phyloP scores from a whole-genome alignment of 768 basidiomycete genomes.

The Crucibulum laeve region DNA sequence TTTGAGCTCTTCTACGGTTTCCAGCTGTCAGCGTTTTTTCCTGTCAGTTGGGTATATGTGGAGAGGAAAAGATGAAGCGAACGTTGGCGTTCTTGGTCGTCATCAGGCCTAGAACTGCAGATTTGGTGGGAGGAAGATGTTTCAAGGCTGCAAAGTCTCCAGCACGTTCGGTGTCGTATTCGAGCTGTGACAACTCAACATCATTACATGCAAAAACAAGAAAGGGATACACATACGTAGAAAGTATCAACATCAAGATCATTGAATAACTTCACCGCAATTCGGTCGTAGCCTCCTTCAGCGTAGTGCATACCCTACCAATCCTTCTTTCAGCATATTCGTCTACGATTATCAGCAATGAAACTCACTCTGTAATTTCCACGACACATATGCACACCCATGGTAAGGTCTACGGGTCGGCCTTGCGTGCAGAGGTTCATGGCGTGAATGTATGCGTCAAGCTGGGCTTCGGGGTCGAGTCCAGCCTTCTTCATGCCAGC shows the following conservation, averaged over 20 bases:
- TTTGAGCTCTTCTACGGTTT: conserved; percentile 44
- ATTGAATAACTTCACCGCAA: conserved; percentile 52
- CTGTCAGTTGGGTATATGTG: too few species aligned
- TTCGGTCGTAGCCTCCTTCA: conserved; percentile 56
- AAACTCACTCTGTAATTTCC: conserved; percentile 40
- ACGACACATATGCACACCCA: conserved; percentile 60
- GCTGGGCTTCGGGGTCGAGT: conserved; percentile 56
- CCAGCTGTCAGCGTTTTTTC: conserved; percentile 43
- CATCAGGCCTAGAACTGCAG: conserved; percentile 44
- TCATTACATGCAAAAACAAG: not conserved
- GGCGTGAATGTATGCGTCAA: conserved; percentile 65
- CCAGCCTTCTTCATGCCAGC: conserved; percentile 52
- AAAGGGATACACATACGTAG: conserved; percentile 28
- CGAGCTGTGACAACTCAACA: conserved; percentile 35
- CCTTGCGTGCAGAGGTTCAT: conserved; percentile 55
- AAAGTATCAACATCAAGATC: conserved; percentile 54
- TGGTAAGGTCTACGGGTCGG: conserved; percentile 48
- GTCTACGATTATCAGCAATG: conserved; percentile 5
- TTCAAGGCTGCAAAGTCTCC: conserved; percentile 55
- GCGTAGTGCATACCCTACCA: conserved; percentile 35
- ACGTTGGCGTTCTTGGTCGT: conserved; percentile 45
- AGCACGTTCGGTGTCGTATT: conserved; percentile 63
- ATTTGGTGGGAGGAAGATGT: conserved; percentile 42
- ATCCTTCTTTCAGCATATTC: too few species aligned
- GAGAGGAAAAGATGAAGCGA: too few species aligned